These are phyloP conservation scores for Ascochyta clinopodiicola DNA, from an alignment of 2,329 filamentous ascomycete genomes.

Conservation along the genomic window DNA sequence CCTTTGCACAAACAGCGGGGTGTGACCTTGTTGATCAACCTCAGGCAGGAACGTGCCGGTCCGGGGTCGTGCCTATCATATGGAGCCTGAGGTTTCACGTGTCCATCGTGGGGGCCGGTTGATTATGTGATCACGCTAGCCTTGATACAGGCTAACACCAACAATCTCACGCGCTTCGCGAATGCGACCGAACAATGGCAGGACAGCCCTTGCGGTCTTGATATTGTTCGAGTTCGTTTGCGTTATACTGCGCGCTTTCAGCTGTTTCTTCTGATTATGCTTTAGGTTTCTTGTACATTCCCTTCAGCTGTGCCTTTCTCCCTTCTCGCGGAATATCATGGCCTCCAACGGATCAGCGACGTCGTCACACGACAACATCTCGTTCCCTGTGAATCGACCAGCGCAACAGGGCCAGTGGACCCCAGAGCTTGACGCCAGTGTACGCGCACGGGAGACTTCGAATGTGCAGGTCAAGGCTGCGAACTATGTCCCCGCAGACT, in stretches of 20 bases:
- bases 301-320: conserved; percentile 3
- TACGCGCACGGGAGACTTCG: conserved; percentile 35
- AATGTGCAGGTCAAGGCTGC: conserved; percentile 23
- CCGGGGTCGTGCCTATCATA: neutral
- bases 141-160: neutral
- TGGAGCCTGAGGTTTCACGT: neutral
- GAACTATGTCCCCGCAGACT: conserved; percentile 35
- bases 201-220: conserved; percentile 7
- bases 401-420: conserved; percentile 32
- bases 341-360: conserved; percentile 32
- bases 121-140: neutral
- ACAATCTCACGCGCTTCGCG: conserved; percentile 2
- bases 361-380: conserved; percentile 37
- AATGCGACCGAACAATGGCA: conserved; percentile 10
- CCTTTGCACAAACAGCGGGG: neutral
- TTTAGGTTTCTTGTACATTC: conserved; percentile 8
- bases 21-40: neutral
- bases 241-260: neutral
- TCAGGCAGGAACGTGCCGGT: neutral
- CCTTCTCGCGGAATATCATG: conserved; percentile 22
- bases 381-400: conserved; percentile 38
- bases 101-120: neutral
- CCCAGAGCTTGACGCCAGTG: conserved; percentile 33
- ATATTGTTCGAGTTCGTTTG: conserved; percentile 4
- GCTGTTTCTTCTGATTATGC: conserved; percentile 13